A percentile compares a stretch with the other conserved stretches of the same genome.
These are phyloP conservation scores for Blastocystis sp. DNA, from an alignment of 352 stramenopile species.

Conservation along the genomic window DNA sequence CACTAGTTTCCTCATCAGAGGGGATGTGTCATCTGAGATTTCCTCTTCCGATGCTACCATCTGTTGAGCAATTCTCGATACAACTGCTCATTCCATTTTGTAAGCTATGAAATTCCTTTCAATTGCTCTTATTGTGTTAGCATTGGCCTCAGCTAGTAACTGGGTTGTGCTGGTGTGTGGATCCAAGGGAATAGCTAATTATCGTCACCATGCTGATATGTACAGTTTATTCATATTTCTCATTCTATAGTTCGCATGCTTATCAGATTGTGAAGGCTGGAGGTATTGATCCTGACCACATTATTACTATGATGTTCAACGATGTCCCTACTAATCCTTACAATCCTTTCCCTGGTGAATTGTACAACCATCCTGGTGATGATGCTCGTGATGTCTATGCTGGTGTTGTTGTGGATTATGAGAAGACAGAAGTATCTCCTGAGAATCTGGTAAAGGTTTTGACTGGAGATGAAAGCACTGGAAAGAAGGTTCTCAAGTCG, in stretches of 20 bases:
- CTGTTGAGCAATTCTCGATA: no score
- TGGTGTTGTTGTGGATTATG: constrained; percentile 64
- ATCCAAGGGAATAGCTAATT: constrained; percentile 78
- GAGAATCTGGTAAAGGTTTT: constrained; percentile 77
- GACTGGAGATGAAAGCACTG: constrained; percentile 68
- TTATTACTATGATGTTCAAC: constrained; percentile 83
- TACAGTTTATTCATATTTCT: neutral
- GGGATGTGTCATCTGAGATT: no score
- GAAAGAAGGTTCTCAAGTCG: constrained; percentile 75
- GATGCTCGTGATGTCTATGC: constrained; percentile 72
- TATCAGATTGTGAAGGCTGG: constrained; percentile 79
- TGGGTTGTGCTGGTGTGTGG: constrained; percentile 81
- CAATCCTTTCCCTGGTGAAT: constrained; percentile 76
- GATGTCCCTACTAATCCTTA: constrained; percentile 72
- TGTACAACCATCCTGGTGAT: constrained; percentile 74
- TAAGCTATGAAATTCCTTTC: constrained; percentile 37
- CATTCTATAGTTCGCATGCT: constrained; percentile 68
- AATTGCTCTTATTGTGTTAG: neutral
- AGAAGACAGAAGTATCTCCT: constrained; percentile 70
- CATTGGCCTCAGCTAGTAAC: constrained; percentile 65
- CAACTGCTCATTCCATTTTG: no score
- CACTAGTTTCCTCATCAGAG: no score
- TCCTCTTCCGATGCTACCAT: no score
- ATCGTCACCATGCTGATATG: constrained; percentile 76
- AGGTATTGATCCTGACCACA: constrained; percentile 75